Base-by-base conservation (phyloP, 257 asterid genomes). In the Solanum sitiens region DNA sequence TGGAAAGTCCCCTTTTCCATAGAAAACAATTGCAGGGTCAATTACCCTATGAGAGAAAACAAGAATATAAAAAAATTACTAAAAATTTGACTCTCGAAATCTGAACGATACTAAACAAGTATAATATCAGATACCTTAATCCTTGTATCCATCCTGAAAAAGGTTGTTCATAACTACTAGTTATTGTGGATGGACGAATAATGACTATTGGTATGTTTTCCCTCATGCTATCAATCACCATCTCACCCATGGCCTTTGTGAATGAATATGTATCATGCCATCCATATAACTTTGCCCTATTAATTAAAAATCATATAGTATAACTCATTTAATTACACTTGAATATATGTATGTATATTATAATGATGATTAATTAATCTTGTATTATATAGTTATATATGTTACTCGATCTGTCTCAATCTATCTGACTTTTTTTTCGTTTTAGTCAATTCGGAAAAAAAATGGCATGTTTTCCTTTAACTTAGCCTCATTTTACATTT, bases 131-230 rank as follows among this genome's bases (percentile, higher is more conserved):
- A 7, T 21, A 74, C 83, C 20, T 74, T 15, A 74, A 74, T 37
- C 82, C 82, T 74, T 37, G 82, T 11, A 74, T 13, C 82, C 82
- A 74, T 37, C 83, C 83, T 2, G 83, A 92, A 33, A 92, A 50
- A 63, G 96, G 95, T 1, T 91, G 75, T 21, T 65, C 50, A 25
- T 88, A 89, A 82, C 91, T 83, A 87, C 89, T 91, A 30, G 93
- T 94, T 18, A 93, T 88, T 16, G 79, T 88, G 47, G 90, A 47
- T 7, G 96, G 95, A 77, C 95, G 75, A 25, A 93, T 86, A 30
- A 93, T 73, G 13, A 93, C 90, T 18, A 92, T 15, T 0, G 96
- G 96, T n/a, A 88, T 72, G 1, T 91, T 90, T 32, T 89, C 94
- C 88, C 90, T 87, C 1, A 88, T 89, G 86, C 88, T 93, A 84